Percentiles rank a stretch among this genome's conserved stretches.
Conservation (phyloP, 2,329 filamentous ascomycete species). For the Ophiosphaerella herpotricha region DNA sequence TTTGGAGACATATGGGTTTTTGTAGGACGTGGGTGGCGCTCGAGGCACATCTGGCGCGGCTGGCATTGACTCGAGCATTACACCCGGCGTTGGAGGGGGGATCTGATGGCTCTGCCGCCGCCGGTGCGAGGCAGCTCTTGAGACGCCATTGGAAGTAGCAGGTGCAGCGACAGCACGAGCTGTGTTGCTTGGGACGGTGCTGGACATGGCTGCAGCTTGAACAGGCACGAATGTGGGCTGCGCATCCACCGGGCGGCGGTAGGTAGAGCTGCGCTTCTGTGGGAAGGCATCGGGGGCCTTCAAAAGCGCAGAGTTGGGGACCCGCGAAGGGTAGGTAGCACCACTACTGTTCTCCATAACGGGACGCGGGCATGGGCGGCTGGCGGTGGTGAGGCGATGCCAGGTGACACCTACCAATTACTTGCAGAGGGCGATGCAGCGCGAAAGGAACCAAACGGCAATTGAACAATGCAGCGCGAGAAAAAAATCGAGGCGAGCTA, state of each 20-base stretch:
- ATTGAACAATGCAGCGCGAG: constrained; percentile 4
- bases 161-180: constrained; percentile 27
- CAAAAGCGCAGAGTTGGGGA: constrained; percentile 26
- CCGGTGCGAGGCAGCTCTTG: constrained; percentile 31
- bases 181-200: constrained; percentile 34
- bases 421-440: constrained; percentile 4
- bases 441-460: not conserved
- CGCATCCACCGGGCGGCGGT: constrained; percentile 38
- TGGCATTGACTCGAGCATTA: constrained; percentile 29
- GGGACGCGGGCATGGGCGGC: constrained; percentile 23
- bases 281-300: constrained; percentile 34
- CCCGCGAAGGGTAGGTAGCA: constrained; percentile 25
- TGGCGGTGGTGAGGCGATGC: constrained; percentile 6
- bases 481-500: constrained; percentile 6
- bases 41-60: constrained; percentile 66
- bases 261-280: constrained; percentile 40
- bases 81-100: constrained; percentile 29
- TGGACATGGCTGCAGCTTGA: constrained; percentile 17
- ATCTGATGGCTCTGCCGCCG: constrained; percentile 41
- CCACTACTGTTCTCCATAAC: constrained; percentile 38
- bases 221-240: constrained; percentile 21
- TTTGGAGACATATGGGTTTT: constrained; percentile 45
- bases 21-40: constrained; percentile 52
- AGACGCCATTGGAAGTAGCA: constrained; percentile 22
- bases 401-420: constrained; percentile 15